These are phyloP conservation scores for Hyaloscypha variabilis DNA, from an alignment of 495 filamentous ascomycete genomes.

Conservation along the genomic window DNA sequence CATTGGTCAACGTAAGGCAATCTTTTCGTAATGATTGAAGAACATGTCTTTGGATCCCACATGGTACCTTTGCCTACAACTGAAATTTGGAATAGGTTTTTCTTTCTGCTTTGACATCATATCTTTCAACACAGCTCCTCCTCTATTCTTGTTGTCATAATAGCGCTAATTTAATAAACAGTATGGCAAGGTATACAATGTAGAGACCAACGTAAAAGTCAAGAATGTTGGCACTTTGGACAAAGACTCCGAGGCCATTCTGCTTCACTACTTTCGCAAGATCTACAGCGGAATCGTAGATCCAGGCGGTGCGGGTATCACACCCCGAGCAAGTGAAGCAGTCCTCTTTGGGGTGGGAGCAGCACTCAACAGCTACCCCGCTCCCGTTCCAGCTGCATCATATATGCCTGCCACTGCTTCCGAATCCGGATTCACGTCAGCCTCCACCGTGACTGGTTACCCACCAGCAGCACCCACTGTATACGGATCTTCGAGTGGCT, in stretches of 20 bases:
- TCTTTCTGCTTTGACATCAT: neutral
- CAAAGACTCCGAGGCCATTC: conserved; percentile 15
- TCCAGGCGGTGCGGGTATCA: neutral
- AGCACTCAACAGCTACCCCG: neutral
- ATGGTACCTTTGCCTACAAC: too few relatives aligned
- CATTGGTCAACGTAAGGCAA: conserved; percentile 17
- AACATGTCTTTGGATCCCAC: too few relatives aligned
- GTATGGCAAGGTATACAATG: conserved; percentile 26
- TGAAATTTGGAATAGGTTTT: neutral
- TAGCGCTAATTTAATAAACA: neutral
- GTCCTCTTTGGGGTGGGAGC: conserved; percentile 9
- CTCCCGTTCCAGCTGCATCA: neutral
- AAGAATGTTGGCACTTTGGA: conserved; percentile 29
- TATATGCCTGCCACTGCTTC: neutral
- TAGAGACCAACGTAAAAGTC: conserved; percentile 29
- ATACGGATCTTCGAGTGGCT: neutral
- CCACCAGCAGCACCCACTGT: neutral
- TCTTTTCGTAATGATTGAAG: neutral
- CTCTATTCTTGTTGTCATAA: neutral
- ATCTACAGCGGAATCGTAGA: conserved; percentile 16
- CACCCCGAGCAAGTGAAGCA: neutral
- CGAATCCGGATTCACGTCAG: neutral
- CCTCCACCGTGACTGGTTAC: neutral
- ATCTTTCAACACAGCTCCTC: neutral
- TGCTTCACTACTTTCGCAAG: conserved; percentile 17